Percentiles rank a stretch among this genome's conserved stretches.
Evolutionary conservation across 2,329 filamentous ascomycete genomes (phyloP).

Genomic region (Cryphonectria radicalis): DNA sequence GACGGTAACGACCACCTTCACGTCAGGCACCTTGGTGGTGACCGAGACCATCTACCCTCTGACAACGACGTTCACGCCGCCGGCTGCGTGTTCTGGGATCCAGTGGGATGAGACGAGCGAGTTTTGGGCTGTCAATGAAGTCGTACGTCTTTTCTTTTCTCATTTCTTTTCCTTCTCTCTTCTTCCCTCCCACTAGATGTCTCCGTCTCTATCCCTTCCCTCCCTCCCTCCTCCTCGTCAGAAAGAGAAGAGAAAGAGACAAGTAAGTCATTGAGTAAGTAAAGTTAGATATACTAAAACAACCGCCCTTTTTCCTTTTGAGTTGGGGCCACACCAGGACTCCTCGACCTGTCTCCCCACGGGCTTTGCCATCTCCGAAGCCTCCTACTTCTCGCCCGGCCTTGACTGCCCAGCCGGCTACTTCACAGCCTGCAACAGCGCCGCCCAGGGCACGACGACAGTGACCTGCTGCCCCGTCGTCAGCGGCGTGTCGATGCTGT

Average conservation of each 20-base stretch:
- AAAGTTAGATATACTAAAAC: not conserved
- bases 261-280: not conserved
- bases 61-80: not conserved
- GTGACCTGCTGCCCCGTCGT: slow-evolving; percentile 2
- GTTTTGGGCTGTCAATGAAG: not conserved
- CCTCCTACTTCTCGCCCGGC: slow-evolving; percentile 12
- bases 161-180: not conserved
- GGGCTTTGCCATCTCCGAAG: not conserved
- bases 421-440: slow-evolving; percentile 1
- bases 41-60: slow-evolving; percentile 11
- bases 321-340: not conserved
- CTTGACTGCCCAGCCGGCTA: slow-evolving; percentile 6
- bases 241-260: not conserved
- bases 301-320: not conserved
- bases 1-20: slow-evolving; percentile 5
- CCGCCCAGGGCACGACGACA: not conserved
- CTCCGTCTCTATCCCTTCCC: not conserved
- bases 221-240: not conserved
- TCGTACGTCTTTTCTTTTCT: not conserved
- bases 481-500: slow-evolving; percentile 8
- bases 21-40: slow-evolving; percentile 8
- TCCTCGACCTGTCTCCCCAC: slow-evolving; percentile 6
- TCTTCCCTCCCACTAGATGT: not conserved
- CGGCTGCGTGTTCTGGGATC: slow-evolving; percentile 5
- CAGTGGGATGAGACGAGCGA: not conserved